phyloP scores from a whole-genome alignment of 169 alveolate genomes.

The Plasmodium gallinaceum region DNA sequence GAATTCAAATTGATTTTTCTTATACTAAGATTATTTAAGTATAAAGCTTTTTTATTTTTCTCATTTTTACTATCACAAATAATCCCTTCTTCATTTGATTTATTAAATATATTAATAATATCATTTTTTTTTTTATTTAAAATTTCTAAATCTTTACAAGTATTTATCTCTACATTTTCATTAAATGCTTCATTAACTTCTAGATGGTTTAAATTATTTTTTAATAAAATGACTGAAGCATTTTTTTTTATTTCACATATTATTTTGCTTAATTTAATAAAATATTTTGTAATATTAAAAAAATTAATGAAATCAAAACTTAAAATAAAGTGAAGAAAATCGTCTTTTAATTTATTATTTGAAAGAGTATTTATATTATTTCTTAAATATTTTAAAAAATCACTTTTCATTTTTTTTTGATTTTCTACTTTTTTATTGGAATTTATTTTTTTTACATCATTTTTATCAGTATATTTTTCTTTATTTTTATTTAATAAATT shows the following conservation, averaged over 20 bases:
- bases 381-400: constrained; percentile 18
- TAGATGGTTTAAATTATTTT: background rate
- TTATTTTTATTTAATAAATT: constrained; percentile 12
- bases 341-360: constrained; percentile 24
- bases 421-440: background rate
- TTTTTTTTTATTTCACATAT: constrained; percentile 62
- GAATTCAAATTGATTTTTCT: constrained; percentile 16
- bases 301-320: constrained; percentile 27
- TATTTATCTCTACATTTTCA: constrained; percentile 4
- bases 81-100: constrained; percentile 4
- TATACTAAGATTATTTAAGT: constrained; percentile 22
- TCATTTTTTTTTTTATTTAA: constrained; percentile 6
- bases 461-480: background rate
- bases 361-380: background rate
- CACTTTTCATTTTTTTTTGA: background rate
- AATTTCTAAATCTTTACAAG: constrained; percentile 22
- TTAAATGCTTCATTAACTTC: background rate
- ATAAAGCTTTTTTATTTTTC: background rate
- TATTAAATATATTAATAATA: background rate
- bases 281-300: constrained; percentile 58
- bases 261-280: constrained; percentile 62
- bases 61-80: background rate
- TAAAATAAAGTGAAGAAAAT: constrained; percentile 28
- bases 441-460: background rate
- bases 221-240: constrained; percentile 3